phyloP scores from a whole-genome alignment of 768 basidiomycete genomes.

The Lactarius sanguifluus region DNA sequence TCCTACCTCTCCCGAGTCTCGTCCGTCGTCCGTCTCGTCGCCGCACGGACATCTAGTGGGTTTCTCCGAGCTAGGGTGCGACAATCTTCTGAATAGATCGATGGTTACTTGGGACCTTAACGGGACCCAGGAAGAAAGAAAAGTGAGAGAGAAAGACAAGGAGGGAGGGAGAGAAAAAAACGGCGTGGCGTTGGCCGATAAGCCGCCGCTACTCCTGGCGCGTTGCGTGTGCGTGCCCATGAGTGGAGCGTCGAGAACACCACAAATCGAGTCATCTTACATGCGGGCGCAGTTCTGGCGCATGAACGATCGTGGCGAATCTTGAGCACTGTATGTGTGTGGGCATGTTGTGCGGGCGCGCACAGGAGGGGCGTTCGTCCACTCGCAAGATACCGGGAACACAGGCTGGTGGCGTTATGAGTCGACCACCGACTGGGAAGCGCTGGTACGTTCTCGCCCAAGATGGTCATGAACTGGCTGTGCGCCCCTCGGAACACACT shows the following conservation, averaged over 20 bases:
- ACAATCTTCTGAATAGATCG: neutral
- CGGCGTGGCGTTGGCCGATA: constrained; percentile 4
- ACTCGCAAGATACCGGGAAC: neutral
- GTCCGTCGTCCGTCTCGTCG: constrained; percentile 7
- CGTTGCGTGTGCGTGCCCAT: neutral
- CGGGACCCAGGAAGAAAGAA: neutral
- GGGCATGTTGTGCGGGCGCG: neutral
- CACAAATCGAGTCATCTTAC: constrained; percentile 7
- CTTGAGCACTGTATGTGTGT: neutral
- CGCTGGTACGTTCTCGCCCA: constrained; percentile 25
- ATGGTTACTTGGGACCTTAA: neutral
- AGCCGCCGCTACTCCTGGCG: neutral
- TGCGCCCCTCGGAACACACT: constrained; percentile 5
- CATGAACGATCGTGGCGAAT: constrained; percentile 19
- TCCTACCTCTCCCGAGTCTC: neutral
- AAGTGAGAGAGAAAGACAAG: neutral
- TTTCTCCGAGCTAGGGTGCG: neutral
- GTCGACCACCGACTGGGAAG: neutral
- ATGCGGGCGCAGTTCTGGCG: constrained; percentile 2
- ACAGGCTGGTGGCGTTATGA: constrained; percentile 13
- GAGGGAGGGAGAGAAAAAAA: neutral
- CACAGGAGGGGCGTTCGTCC: neutral
- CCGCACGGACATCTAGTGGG: constrained; percentile 15
- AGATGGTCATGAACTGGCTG: constrained; percentile 7
- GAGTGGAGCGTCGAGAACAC: neutral